Base-by-base conservation (phyloP, 257 asterid genomes). In the Cynanchum wilfordii region DNA sequence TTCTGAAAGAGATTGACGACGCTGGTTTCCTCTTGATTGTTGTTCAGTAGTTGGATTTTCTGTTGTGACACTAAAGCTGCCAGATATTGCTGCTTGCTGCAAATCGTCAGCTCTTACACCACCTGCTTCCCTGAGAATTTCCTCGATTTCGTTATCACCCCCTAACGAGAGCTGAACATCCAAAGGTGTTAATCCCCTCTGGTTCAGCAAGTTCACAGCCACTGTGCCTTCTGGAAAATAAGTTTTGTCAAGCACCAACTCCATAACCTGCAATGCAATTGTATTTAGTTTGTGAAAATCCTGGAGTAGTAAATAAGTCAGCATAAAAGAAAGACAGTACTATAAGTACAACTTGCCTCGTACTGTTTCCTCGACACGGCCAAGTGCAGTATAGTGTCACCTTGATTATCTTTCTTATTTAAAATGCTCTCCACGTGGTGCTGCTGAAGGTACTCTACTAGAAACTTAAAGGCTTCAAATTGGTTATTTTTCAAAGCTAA, bases 181-280 rank as follows among this genome's bases (percentile, higher is more conserved):
- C 7, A 86, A 74, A 55, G 92, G 84, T 9, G 92, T 80, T 38
- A 78, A 81, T 24, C 85, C 80, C n/a, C 56, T 69, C 75, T 77
- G 79, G 82, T 86, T 84, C 80, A 79, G 73, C 25, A 76, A 40
- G 76, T 81, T 84, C 80, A 89, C 27, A n/a, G 81, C 89, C 78
- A 78, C 13, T 16, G 36, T 71, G 68, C 71, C 81, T 50, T 75
- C 75, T 44, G 44, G 22, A 10, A 74, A 56, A 33, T 54, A 17
- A 25, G 68, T 70, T 47, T 77, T 80, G 16, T 83, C 86, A 22
- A 84, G 71, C 63, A 89, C 13, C 24, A 84, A 68, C 63, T 79
- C 84, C 38, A 84, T 51, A 63, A 86, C 84, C 88, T 89, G 76
- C 20, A 45, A 44, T 10, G 25, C 44, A 63, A 16, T 36, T 63